Conservation (phyloP, 441 rosid species). For the Aleurites moluccanus region DNA sequence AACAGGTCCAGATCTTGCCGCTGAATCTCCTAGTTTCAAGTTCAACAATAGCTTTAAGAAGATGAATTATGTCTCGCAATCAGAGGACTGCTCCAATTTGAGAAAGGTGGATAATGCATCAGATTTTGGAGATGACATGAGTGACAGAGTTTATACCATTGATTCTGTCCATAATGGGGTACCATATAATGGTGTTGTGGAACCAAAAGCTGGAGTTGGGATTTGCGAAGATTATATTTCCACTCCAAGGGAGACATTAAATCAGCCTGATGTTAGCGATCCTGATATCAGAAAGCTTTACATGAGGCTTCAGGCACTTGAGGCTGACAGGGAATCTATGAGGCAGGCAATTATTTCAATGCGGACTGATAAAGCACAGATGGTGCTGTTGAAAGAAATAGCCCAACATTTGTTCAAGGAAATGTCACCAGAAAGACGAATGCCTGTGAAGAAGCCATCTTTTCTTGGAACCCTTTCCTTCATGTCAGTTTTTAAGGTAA, state of each 20-base stretch:
- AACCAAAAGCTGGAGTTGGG: slow-evolving; percentile 48
- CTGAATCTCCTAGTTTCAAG: slow-evolving; percentile 61
- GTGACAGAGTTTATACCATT: slow-evolving; percentile 87
- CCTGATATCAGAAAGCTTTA: slow-evolving; percentile 81
- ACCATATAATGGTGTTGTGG: slow-evolving; percentile 31
- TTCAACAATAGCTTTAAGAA: slow-evolving; percentile 51
- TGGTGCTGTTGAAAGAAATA: slow-evolving; percentile 90
- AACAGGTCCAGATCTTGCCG: slow-evolving; percentile 34
- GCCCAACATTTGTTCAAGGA: slow-evolving; percentile 89
- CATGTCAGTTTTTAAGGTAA: slow-evolving; percentile 76
- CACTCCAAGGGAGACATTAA: slow-evolving; percentile 49
- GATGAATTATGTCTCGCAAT: slow-evolving; percentile 42
- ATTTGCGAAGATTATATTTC: slow-evolving; percentile 43
- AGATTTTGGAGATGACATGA: slow-evolving; percentile 66
- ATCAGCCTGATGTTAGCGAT: slow-evolving; percentile 55
- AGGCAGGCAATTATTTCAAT: slow-evolving; percentile 88
- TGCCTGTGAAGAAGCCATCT: slow-evolving; percentile 53
- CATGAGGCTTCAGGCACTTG: slow-evolving; percentile 92
- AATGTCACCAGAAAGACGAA: slow-evolving; percentile 53
- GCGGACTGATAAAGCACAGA: slow-evolving; percentile 92
- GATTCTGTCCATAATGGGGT: slow-evolving; percentile 65
- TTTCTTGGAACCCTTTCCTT: slow-evolving; percentile 47
- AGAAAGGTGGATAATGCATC: slow-evolving; percentile 50
- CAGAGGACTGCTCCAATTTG: slow-evolving; percentile 38
- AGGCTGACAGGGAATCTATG: slow-evolving; percentile 99